Conservation (phyloP, 345 rosid genomes). For the Trapa bicornis region DNA sequence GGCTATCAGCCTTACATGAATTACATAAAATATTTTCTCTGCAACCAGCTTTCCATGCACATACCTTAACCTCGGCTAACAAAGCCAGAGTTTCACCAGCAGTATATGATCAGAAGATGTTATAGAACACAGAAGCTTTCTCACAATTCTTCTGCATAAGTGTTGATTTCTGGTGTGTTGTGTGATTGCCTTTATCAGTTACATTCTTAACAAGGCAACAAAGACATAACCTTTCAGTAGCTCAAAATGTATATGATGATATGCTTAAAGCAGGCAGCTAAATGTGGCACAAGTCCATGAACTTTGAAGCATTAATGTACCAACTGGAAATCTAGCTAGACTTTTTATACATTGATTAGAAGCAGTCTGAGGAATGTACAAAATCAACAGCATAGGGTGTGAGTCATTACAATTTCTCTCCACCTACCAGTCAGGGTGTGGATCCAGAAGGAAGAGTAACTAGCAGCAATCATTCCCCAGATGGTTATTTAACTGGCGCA, state of each 20-base stretch:
- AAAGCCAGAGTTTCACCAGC: no score
- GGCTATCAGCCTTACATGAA: no score
- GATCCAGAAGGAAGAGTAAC: not conserved
- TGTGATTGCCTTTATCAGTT: no score
- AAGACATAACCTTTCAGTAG: not conserved
- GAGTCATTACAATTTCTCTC: not conserved
- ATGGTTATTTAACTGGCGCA: constrained; percentile 15
- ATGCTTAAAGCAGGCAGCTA: not conserved
- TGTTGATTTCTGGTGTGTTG: no score
- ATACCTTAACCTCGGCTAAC: no score
- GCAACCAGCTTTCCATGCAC: no score
- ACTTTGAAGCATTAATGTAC: not conserved
- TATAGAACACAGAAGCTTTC: no score
- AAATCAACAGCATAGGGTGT: not conserved
- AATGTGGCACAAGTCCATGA: not conserved
- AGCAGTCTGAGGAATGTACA: constrained; percentile 1
- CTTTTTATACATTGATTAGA: not conserved
- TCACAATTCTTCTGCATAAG: no score
- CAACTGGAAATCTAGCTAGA: not conserved
- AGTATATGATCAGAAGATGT: no score
- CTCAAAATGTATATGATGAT: not conserved
- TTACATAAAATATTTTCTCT: no score
- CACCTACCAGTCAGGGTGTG: not conserved
- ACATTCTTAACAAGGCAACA: no score
- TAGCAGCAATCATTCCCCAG: not conserved